Evolutionary conservation across 2,329 filamentous ascomycete species (phyloP), one percentile per base, ranked within the genome.

Genomic region (Botrytis fabae): DNA sequence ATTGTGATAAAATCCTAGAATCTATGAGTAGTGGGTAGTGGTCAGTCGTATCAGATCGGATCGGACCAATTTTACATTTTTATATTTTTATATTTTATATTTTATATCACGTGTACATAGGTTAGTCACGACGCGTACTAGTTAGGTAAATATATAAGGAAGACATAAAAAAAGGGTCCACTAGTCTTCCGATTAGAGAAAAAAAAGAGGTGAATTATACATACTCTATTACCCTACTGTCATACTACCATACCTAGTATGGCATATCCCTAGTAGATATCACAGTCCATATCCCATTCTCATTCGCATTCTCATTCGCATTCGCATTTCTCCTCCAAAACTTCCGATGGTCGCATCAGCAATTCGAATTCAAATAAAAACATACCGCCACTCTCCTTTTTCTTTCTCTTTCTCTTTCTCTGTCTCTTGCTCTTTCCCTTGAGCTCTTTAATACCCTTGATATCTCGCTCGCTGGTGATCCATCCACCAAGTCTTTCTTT

Each of bases 301-400:
- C 16, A 16, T 18, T 42, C 22, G 6, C 35, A 61, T 38, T 14
- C 12, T 61, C 59, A 16, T 9, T 42, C 22, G 12, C 35, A n/a
- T 38, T 14, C 12, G 40, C 59, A 9, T 57, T 57, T 28, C 51
- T 57, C 14, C 14, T 18, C 38, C 22, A 35, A 40, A 61, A 61
- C 59, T 61, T 40, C 59, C 59, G 35, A 61, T 40, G 25, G 59
- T 40, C 59, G 59, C 35, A n/a, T 61, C 38, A 40, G 42, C n/a
- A 12, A 12, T 59, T 22, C 51, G 7, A 57, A 57, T 28, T 28
- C 51, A 28, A 35, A 35, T 60, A 22, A 60, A 60, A 62, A n/a
- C 35, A 62, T 40, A 69, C 54, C 66, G 66, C 66, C 51, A 69
- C 66, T 57, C 66, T 69, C 51, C 51, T 60, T 69, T 40, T 28